phyloP scores from a whole-genome alignment of 441 rosid genomes.

The Viola pubescens region DNA sequence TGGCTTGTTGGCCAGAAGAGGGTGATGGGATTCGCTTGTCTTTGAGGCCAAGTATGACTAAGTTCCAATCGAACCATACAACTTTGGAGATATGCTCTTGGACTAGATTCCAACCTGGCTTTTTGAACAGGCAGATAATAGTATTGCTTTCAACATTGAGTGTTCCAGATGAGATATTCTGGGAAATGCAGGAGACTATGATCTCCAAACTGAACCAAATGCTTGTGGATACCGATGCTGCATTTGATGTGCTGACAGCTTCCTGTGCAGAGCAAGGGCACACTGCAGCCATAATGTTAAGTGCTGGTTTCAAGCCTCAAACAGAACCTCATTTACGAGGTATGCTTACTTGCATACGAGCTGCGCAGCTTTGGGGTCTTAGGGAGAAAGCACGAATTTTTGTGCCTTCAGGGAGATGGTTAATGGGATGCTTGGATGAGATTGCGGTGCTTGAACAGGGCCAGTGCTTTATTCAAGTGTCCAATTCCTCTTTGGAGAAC shows the following conservation, averaged over 20 bases:
- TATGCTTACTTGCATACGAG: conserved; percentile 81
- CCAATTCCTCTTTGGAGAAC: conserved; percentile 56
- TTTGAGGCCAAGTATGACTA: conserved; percentile 66
- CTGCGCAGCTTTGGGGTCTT: conserved; percentile 84
- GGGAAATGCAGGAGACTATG: conserved; percentile 75
- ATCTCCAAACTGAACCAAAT: conserved; percentile 53
- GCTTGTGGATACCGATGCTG: conserved; percentile 60
- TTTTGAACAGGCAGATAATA: conserved; percentile 83
- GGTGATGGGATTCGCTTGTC: conserved; percentile 55
- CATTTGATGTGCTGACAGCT: conserved; percentile 74
- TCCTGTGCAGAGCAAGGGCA: conserved; percentile 80
- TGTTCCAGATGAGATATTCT: conserved; percentile 65
- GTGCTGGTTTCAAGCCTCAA: conserved; percentile 81
- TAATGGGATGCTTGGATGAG: conserved; percentile 93
- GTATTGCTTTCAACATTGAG: conserved; percentile 54
- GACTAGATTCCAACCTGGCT: conserved; percentile 95
- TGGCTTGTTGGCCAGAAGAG: conserved; percentile 81
- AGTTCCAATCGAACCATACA: conserved; percentile 59
- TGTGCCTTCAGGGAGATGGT: conserved; percentile 80
- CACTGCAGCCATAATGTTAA: conserved; percentile 83
- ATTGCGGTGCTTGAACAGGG: conserved; percentile 70
- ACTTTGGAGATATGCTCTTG: conserved; percentile 83
- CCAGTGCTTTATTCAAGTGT: conserved; percentile 88
- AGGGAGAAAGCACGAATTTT: conserved; percentile 86
- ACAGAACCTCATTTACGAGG: conserved; percentile 81